A percentile compares a stretch with the other conserved stretches of the same genome.
Evolutionary conservation across 345 rosid genomes (phyloP).

Genomic region (Salix suchowensis): DNA sequence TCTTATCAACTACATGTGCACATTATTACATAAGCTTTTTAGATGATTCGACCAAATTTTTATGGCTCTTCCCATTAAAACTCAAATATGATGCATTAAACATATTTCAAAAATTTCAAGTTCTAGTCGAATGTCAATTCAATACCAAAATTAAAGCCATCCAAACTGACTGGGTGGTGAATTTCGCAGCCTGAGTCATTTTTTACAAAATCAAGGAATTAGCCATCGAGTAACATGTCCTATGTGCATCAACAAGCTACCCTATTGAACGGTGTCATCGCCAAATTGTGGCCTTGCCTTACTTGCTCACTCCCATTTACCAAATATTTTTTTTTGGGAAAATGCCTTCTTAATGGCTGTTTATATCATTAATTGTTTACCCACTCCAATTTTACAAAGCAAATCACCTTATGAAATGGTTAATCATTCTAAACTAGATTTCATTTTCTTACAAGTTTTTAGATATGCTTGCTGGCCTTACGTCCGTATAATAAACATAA

Average conservation of each 20-base stretch:
- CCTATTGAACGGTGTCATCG: not conserved
- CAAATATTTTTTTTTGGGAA: not conserved
- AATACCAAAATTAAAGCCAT: no score
- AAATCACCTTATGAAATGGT: not conserved
- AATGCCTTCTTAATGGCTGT: not conserved
- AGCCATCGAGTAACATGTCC: not conserved
- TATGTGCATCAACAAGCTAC: no score
- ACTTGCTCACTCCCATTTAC: not conserved
- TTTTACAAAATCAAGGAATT: not conserved
- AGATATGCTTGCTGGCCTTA: not conserved
- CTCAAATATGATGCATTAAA: no score
- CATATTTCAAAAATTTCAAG: no score
- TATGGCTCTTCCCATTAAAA: not conserved
- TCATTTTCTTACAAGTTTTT: rapidly evolving
- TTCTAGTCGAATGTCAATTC: rapidly evolving
- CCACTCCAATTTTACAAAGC: rapidly evolving
- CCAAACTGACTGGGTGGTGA: not conserved
- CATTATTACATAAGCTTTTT: no score
- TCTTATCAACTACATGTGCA: not conserved
- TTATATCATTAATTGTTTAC: no score
- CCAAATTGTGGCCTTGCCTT: no score
- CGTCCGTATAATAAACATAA: no score
- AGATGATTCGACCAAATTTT: no score
- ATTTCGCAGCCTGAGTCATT: rapidly evolving
- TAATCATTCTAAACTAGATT: not conserved